Percentiles rank a stretch among this genome's conserved stretches.
Conservation (phyloP, 73 alveolate species). For the Paramecium caudatum region DNA sequence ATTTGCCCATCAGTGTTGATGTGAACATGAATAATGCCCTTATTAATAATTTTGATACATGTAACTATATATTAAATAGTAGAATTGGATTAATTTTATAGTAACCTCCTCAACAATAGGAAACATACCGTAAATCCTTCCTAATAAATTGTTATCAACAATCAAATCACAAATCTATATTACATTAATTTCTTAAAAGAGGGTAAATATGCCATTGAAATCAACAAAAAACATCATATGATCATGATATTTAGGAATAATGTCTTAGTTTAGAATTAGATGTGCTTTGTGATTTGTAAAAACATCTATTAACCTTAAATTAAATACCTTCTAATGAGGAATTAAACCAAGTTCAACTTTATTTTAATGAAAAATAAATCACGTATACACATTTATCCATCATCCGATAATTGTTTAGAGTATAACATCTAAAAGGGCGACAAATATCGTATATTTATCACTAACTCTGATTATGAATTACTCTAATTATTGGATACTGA, state of each 20-base stretch:
- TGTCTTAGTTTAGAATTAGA: constrained; percentile 41
- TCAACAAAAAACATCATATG: constrained; percentile 37
- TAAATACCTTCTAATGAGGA: constrained; percentile 7
- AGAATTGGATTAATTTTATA: constrained; percentile 33
- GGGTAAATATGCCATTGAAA: constrained; percentile 42
- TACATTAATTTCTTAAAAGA: constrained; percentile 36
- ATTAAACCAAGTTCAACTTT: constrained; percentile 6
- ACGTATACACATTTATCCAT: constrained; percentile 50
- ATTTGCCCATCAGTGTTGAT: constrained; percentile 65
- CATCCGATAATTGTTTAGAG: constrained; percentile 47
- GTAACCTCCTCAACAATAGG: constrained; percentile 20
- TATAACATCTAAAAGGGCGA: constrained; percentile 51
- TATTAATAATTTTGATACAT: background rate
- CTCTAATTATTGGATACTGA: constrained; percentile 23
- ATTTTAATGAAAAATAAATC: constrained; percentile 63
- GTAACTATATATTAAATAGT: too few relatives aligned
- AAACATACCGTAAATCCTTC: constrained; percentile 13
- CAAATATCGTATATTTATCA: constrained; percentile 17
- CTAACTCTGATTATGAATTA: constrained; percentile 4
- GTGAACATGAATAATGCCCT: constrained; percentile 22
- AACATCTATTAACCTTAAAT: constrained; percentile 30
- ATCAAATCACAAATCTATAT: background rate
- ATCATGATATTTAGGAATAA: constrained; percentile 60
- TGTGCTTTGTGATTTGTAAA: constrained; percentile 31
- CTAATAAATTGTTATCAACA: constrained; percentile 39